phyloP scores from a whole-genome alignment of 140 eudicot species.

The Cichorium intybus region DNA sequence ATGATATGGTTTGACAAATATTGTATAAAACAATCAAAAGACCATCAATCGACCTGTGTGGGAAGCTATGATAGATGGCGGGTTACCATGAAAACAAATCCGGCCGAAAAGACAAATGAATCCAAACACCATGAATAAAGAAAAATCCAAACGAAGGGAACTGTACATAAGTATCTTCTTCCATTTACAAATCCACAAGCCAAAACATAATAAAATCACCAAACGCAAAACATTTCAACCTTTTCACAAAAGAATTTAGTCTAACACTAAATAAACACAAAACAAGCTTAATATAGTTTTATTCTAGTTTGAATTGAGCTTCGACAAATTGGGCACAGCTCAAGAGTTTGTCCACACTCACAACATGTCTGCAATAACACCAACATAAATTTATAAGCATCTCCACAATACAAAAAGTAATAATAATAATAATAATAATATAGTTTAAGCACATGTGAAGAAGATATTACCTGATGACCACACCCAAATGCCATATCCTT shows the following conservation, averaged over 20 bases:
- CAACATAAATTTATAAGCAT: background rate
- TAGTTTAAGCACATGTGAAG: background rate
- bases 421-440: background rate
- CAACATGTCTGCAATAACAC: constrained; percentile 70
- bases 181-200: constrained; percentile 36
- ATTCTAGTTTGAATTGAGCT: constrained; percentile 71
- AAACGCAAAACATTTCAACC: background rate
- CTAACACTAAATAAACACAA: constrained; percentile 15
- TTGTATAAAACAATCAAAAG: too few relatives aligned
- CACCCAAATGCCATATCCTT: constrained; percentile 98
- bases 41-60: too few relatives aligned
- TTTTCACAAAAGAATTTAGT: constrained; percentile 25
- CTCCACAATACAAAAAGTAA: background rate
- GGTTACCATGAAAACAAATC: too few relatives aligned
- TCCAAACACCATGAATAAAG: background rate
- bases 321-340: constrained; percentile 82
- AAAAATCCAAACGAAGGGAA: constrained; percentile 2
- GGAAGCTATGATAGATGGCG: too few relatives aligned
- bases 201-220: constrained; percentile 8
- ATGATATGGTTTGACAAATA: too few relatives aligned
- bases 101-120: background rate
- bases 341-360: constrained; percentile 78
- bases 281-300: constrained; percentile 62
- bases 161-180: constrained; percentile 26
- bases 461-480: constrained; percentile 87